Evolutionary conservation across 2,329 filamentous ascomycete genomes (phyloP).

Genomic region (Daldinia eschscholtzii): DNA sequence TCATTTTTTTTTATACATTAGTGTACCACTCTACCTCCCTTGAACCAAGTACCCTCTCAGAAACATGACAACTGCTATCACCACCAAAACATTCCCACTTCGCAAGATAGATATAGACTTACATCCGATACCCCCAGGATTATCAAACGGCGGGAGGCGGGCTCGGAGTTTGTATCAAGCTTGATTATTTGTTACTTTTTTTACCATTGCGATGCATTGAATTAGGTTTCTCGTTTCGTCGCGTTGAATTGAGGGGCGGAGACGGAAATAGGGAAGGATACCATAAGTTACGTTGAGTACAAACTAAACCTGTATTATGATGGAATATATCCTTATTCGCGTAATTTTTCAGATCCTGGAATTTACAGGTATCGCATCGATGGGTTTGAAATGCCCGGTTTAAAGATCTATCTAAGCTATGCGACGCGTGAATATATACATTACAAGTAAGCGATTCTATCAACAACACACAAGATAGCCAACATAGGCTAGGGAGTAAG

Average conservation of each 20-base stretch:
- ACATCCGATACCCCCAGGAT: conserved; percentile 41
- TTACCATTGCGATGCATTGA: conserved; percentile 15
- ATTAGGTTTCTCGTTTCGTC: background rate
- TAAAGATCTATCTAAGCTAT: background rate
- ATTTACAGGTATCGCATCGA: too few relatives aligned
- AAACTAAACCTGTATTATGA: background rate
- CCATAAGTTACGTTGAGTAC: background rate
- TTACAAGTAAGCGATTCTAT: background rate
- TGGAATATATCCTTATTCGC: conserved; percentile 1
- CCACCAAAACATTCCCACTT: conserved; percentile 12
- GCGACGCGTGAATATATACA: background rate
- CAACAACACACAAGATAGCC: background rate
- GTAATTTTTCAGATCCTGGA: background rate
- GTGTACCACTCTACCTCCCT: background rate
- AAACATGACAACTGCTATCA: background rate
- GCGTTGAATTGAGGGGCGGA: background rate
- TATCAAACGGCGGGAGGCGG: conserved; percentile 30
- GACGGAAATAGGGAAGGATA: background rate
- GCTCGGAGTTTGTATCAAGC: conserved; percentile 34
- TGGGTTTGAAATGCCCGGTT: too few relatives aligned
- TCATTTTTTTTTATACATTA: conserved; percentile 5
- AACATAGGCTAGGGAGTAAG: background rate
- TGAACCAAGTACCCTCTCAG: background rate
- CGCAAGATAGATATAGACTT: conserved; percentile 30
- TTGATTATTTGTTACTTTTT: conserved; percentile 11